A percentile compares a stretch with the other conserved stretches of the same genome.
These are phyloP conservation scores for Oryza australiensis DNA, from an alignment of 176 grass and related monocot genomes.

Conservation along the genomic window DNA sequence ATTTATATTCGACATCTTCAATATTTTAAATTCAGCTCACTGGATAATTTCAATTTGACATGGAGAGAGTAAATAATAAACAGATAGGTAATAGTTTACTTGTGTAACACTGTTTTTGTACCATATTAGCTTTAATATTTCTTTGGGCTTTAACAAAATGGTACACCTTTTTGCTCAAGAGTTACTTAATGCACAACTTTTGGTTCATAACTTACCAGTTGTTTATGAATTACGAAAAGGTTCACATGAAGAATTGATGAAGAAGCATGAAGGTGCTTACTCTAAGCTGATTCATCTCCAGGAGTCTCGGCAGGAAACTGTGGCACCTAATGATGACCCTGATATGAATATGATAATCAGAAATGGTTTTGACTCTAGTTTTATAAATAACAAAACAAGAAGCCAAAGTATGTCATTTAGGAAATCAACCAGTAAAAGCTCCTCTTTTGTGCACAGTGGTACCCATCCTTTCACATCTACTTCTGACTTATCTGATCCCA, in stretches of 20 bases:
- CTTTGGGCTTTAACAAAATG: neutral
- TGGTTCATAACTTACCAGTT: neutral
- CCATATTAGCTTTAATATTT: too few species aligned
- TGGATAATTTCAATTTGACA: neutral
- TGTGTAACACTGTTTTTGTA: too few species aligned
- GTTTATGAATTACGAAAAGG: conserved; percentile 44
- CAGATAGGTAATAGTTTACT: neutral
- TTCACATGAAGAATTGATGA: conserved; percentile 61
- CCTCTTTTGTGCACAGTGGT: conserved; percentile 55
- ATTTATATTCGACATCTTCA: too few species aligned
- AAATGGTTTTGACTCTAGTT: conserved; percentile 27
- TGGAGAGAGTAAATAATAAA: neutral
- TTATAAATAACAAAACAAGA: conserved; percentile 41
- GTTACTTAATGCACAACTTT: neutral
- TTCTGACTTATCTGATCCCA: conserved; percentile 36
- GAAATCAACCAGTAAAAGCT: conserved; percentile 47
- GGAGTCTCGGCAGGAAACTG: conserved; percentile 40
- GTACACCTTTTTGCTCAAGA: neutral
- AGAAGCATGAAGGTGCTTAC: conserved; percentile 60
- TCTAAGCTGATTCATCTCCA: conserved; percentile 79
- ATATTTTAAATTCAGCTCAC: neutral
- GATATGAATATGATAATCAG: conserved; percentile 26
- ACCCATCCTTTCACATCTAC: conserved; percentile 40
- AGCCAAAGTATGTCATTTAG: conserved; percentile 32
- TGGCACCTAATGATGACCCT: conserved; percentile 23